Conservation (phyloP, 1,284 basidiomycete species). For the Boletellus dicymbophilus region DNA sequence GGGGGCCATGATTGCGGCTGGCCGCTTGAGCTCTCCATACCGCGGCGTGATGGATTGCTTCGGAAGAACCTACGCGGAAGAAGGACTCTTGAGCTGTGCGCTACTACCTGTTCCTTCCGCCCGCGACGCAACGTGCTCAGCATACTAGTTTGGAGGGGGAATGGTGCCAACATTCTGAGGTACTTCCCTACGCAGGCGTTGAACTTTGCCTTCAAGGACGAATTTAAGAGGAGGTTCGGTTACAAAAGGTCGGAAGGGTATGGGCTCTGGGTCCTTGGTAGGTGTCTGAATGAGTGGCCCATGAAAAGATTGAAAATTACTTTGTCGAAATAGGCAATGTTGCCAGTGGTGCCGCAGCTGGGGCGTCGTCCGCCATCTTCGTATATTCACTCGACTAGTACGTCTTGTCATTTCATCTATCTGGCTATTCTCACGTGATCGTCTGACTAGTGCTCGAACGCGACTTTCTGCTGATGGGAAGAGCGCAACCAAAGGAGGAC, state of each 20-base stretch:
- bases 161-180: constrained; percentile 63
- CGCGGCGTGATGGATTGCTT: constrained; percentile 65
- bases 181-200: constrained; percentile 70
- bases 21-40: constrained; percentile 57
- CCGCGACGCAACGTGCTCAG: constrained; percentile 9
- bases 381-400: constrained; percentile 65
- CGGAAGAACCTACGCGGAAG: constrained; percentile 51
- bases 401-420: constrained; percentile 6
- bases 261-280: constrained; percentile 48
- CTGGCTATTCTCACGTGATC: not conserved
- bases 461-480: constrained; percentile 57
- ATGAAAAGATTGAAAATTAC: not conserved
- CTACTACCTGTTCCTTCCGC: constrained; percentile 9
- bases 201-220: constrained; percentile 53
- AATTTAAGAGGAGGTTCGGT: constrained; percentile 49
- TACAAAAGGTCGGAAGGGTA: constrained; percentile 58
- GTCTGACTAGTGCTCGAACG: constrained; percentile 45
- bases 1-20: constrained; percentile 55
- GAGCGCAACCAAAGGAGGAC: constrained; percentile 39
- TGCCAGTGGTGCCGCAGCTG: constrained; percentile 47
- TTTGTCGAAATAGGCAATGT: constrained; percentile 39
- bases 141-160: constrained; percentile 57
- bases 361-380: constrained; percentile 52
- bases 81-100: constrained; percentile 49
- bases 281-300: not conserved